Evolutionary conservation across 306 rosid genomes (phyloP), one percentile per base, ranked within the genome.

Genomic region (Crataegus laevigata): DNA sequence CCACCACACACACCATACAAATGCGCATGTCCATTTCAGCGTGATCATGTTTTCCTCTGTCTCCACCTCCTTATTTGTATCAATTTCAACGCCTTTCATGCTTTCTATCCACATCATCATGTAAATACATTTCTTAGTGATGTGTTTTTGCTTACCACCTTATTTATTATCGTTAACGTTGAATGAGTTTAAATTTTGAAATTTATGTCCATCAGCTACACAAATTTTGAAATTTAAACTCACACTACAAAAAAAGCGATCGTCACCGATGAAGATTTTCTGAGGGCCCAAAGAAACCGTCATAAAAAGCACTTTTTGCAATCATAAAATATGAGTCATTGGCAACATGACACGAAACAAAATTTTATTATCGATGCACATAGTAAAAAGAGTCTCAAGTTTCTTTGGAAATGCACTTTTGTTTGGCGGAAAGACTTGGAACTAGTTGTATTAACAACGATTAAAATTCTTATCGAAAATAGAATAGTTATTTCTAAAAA

Each of bases 401-500:
- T 24, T 22, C 1, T 0, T 54, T 1, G 12, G 24, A 54, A 54
- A 54, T 54, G 25, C 8, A 18, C 2, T 40, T 54, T 54, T 54
- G 7, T 21, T 54, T 58, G 63, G 17, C 14, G 8, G 8, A 15
- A n/a, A 58, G 7, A 58, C 28, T 22, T 58, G 30, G 29, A 1
- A 3, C 29, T 0, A 54, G 1, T 4, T 22, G 14, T 3, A 8
- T n/a, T 22, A n/a, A 57, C 15, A 1, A 57, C 62, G 0, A 22
- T 22, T 4, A n/a, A 6, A 21, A 8, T 22, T 4, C 0, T 8
- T 3, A 9, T 4, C 1, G 2, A 0, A 54, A 21, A 21, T 18
- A 54, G 0, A n/a, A 21, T 21, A 0, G 1, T 54, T 54, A 54
- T 18, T 40, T 10, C 0, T 1, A 0, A 0, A 10, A 3, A 12